Percentiles rank a stretch among this genome's conserved stretches.
Conservation (phyloP, 208 protist genomes). For the Strigomonas oncopelti region DNA sequence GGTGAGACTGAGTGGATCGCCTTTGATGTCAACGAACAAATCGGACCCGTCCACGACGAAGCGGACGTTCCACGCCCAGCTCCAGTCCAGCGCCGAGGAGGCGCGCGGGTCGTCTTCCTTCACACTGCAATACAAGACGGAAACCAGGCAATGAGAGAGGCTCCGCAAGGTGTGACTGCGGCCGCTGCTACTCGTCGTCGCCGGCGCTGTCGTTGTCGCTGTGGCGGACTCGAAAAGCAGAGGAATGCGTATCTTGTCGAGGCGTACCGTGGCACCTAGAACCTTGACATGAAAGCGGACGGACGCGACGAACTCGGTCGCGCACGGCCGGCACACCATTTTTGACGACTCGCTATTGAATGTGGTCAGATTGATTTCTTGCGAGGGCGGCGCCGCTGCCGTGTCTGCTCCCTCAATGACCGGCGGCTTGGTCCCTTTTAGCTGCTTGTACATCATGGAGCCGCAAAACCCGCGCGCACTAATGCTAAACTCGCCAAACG, state of each 20-base stretch:
- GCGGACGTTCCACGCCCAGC: conserved; percentile 53
- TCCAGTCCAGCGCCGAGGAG: conserved; percentile 19
- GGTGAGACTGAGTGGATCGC: not conserved
- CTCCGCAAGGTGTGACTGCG: not conserved
- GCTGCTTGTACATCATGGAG: conserved; percentile 79
- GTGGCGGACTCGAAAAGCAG: not conserved
- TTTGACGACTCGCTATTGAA: not conserved
- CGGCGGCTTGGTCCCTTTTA: conserved; percentile 45
- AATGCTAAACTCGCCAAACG: conserved; percentile 64
- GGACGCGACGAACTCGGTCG: not conserved
- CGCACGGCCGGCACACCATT: conserved; percentile 11
- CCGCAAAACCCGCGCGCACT: conserved; percentile 80
- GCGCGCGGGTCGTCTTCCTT: not conserved
- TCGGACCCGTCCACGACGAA: conserved; percentile 29
- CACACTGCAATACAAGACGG: conserved; percentile 1
- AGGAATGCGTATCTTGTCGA: not conserved
- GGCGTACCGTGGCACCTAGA: conserved; percentile 8
- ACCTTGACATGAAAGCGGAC: conserved; percentile 24
- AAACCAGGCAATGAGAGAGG: conserved; percentile 10
- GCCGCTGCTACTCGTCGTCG: not conserved
- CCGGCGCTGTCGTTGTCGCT: not conserved
- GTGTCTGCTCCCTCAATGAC: conserved; percentile 36
- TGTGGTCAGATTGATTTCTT: not conserved
- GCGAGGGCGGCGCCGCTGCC: not conserved
- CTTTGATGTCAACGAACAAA: not conserved